Evolutionary conservation across 352 stramenopile species (phyloP), one percentile per base, ranked within the genome.

Genomic region (Peronosclerospora sorghi): DNA sequence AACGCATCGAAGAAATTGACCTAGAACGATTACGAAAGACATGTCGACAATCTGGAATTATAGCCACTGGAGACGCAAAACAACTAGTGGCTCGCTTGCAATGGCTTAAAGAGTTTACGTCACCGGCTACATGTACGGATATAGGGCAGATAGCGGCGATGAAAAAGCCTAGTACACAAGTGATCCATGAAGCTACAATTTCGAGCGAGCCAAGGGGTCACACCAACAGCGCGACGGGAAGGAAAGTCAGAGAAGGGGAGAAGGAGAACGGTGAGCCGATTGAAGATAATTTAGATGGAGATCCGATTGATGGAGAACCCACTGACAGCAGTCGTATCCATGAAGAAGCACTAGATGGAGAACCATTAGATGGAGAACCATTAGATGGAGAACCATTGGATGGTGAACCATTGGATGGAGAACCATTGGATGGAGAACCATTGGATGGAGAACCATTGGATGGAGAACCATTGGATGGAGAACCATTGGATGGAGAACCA

Each of bases 31-130:
- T 90, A 35, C 69, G 72, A 9, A 85, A 83, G 20, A 69, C 70
- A 21, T 90, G 77, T 34, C 56, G 46, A 18, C 74, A 90, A 43
- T 62, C 74, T 8, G 77, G 77, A 8, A 68, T 90, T 29, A 20
- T 82, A 26, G 58, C 65, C n/a, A 68, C 48, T 5, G 77, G 77
- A 2, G 51, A 60, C 10, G 59, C 51, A 7, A 65, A 54, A 19
- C 40, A 69, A 7, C 49, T 90, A 41, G 29, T 73, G 14, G 55
- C 45, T 14, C 55, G 77, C 8, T 32, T 90, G 32, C 54, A 78
- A 20, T 86, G 74, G 74, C 61, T 90, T 4, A 69, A 76, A 39
- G 62, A 83, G 28, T 90, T 86, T 46, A 85, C 77, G 2, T 58
- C 68, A 7, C 65, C 70, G 13, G 59, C 54, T 13, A 15, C 50